Evolutionary conservation across 257 asterid species (phyloP).

Genomic region (Rauvolfia tetraphylla): DNA sequence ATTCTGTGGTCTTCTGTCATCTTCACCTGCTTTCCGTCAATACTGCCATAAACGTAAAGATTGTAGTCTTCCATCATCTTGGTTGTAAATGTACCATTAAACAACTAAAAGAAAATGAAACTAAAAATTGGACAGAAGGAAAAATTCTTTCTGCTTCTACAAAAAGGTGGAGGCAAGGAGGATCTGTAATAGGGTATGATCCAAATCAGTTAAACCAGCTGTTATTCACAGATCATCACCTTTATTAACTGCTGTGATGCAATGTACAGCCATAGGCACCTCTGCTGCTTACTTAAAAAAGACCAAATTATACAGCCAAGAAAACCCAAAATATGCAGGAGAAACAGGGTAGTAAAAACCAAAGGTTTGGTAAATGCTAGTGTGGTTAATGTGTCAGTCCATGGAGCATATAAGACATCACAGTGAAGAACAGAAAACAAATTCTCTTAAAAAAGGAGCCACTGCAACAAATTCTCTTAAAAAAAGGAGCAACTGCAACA

Average conservation of each 20-base stretch:
- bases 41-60: constrained; percentile 43
- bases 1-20: constrained; percentile 96
- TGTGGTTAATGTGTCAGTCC: neutral
- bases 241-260: neutral
- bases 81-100: neutral
- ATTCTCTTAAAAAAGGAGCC: neutral
- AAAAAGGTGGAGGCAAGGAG: neutral
- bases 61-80: constrained; percentile 3
- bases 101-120: neutral
- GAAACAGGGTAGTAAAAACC: neutral
- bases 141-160: neutral
- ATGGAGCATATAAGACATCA: neutral
- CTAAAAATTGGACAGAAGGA: neutral
- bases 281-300: neutral
- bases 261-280: neutral
- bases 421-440: neutral
- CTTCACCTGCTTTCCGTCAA: constrained; percentile 78
- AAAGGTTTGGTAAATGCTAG: neutral
- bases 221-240: neutral
- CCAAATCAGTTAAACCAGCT: neutral
- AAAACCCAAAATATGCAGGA: neutral
- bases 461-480: neutral
- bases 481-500: too few relatives aligned
- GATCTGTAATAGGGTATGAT: neutral
- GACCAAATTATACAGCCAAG: neutral